Evolutionary conservation across 2,329 filamentous ascomycete genomes (phyloP).

Genomic region (Huntiella moniliformis): DNA sequence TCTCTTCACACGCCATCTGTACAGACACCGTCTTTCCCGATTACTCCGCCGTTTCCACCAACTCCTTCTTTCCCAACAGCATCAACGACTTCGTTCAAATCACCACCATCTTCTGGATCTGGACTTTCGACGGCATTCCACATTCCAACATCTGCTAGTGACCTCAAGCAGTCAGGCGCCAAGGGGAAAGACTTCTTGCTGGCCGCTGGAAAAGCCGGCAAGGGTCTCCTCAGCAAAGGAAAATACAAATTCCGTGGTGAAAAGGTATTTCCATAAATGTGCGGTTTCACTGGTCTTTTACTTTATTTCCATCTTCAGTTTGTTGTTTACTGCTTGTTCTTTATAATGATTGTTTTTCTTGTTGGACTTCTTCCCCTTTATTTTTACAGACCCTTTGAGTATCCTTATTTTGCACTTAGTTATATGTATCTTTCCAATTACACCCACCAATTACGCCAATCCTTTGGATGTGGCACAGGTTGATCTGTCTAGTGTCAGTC

Average conservation of each 20-base stretch:
- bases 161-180: slow-evolving; percentile 36
- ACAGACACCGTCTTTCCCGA: slow-evolving; percentile 14
- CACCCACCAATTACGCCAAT: too few relatives aligned
- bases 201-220: slow-evolving; percentile 71
- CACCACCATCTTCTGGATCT: slow-evolving; percentile 15
- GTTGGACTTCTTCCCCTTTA: not conserved
- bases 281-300: slow-evolving; percentile 1
- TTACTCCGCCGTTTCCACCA: slow-evolving; percentile 17
- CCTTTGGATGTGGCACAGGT: too few relatives aligned
- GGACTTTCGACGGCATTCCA: slow-evolving; percentile 21
- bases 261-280: slow-evolving; percentile 64
- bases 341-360: not conserved
- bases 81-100: slow-evolving; percentile 4
- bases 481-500: too few relatives aligned
- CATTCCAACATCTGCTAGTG: slow-evolving; percentile 17
- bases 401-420: too few relatives aligned
- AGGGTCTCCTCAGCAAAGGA: slow-evolving; percentile 79
- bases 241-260: slow-evolving; percentile 66
- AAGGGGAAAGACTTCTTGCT: slow-evolving; percentile 83
- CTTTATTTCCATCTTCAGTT: not conserved
- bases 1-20: slow-evolving; percentile 16
- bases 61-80: slow-evolving; percentile 4
- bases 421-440: too few relatives aligned
- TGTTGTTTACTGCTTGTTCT: not conserved
- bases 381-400: too few relatives aligned